These are phyloP conservation scores for Clitoria ternatea DNA, from an alignment of 306 rosid genomes.

Conservation along the genomic window DNA sequence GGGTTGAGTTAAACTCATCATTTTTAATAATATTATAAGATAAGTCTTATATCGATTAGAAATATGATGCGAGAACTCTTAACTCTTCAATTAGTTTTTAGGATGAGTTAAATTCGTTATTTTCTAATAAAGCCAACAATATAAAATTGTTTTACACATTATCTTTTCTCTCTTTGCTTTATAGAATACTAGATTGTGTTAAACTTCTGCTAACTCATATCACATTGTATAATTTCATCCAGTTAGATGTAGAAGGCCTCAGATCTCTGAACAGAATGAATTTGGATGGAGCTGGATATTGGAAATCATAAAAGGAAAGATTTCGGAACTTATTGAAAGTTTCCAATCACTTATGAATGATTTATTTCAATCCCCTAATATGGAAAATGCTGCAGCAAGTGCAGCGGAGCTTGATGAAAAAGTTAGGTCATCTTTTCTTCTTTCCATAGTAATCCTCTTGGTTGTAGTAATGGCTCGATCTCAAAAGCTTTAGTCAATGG, in stretches of 20 bases:
- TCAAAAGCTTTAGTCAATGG: constrained; percentile 11
- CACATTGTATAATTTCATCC: background rate
- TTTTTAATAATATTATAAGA: too few species aligned
- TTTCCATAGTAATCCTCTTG: constrained; percentile 46
- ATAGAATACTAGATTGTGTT: background rate
- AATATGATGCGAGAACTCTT: too few species aligned
- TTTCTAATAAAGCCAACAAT: too few species aligned
- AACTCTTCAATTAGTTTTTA: too few species aligned
- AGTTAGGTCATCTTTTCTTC: constrained; percentile 51
- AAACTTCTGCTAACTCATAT: background rate
- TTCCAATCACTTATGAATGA: constrained; percentile 46
- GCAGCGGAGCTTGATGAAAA: constrained; percentile 37
- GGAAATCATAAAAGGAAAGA: constrained; percentile 39
- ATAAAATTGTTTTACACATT: too few species aligned
- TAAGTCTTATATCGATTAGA: too few species aligned
- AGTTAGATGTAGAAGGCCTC: constrained; percentile 33
- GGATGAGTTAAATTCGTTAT: too few species aligned
- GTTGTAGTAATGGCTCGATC: constrained; percentile 47
- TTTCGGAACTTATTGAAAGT: constrained; percentile 44
- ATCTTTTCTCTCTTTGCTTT: background rate
- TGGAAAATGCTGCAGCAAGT: constrained; percentile 4
- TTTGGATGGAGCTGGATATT: constrained; percentile 40
- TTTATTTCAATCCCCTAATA: constrained; percentile 30
- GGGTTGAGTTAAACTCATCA: too few species aligned
- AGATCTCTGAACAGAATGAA: constrained; percentile 27